These are phyloP conservation scores for Suillus cothurnatus DNA, from an alignment of 768 basidiomycete genomes.

Conservation along the genomic window DNA sequence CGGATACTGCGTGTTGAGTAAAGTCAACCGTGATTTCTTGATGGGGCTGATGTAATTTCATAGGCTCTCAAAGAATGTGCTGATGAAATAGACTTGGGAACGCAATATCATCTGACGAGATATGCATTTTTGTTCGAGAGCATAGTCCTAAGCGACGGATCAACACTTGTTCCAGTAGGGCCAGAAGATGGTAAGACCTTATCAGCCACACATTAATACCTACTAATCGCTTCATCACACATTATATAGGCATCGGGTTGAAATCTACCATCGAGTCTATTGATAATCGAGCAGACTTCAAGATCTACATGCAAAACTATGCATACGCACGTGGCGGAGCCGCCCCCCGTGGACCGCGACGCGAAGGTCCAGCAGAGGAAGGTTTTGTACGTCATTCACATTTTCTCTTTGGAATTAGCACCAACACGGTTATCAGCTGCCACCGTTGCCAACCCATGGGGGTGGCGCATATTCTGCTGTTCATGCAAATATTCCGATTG, in stretches of 20 bases:
- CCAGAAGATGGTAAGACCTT: constrained; percentile 63
- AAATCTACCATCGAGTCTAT: constrained; percentile 89
- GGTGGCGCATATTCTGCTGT: constrained; percentile 28
- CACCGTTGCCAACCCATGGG: constrained; percentile 55
- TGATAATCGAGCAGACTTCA: constrained; percentile 94
- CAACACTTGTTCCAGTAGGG: constrained; percentile 73
- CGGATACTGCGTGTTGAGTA: constrained; percentile 68
- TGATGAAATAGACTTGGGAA: constrained; percentile 97
- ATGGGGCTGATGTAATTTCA: constrained; percentile 15
- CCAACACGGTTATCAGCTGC: constrained; percentile 44
- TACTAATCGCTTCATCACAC: constrained; percentile 3
- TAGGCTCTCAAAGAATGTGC: constrained; percentile 92
- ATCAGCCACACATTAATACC: not conserved
- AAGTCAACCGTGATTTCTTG: not conserved
- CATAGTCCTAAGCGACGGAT: constrained; percentile 85
- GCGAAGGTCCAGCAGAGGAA: constrained; percentile 90
- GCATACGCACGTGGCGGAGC: constrained; percentile 79
- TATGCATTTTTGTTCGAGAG: constrained; percentile 96
- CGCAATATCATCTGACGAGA: constrained; percentile 93
- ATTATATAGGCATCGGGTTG: constrained; percentile 60
- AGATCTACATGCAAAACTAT: constrained; percentile 96
- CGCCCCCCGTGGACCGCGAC: constrained; percentile 67
- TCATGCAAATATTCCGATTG: constrained; percentile 27
- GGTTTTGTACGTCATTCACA: constrained; percentile 78
- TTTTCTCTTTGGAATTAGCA: constrained; percentile 7